Percentiles rank a stretch among this genome's conserved stretches.
These are phyloP conservation scores for Tricholoma sp. DNA, from an alignment of 768 basidiomycete species.

Conservation along the genomic window DNA sequence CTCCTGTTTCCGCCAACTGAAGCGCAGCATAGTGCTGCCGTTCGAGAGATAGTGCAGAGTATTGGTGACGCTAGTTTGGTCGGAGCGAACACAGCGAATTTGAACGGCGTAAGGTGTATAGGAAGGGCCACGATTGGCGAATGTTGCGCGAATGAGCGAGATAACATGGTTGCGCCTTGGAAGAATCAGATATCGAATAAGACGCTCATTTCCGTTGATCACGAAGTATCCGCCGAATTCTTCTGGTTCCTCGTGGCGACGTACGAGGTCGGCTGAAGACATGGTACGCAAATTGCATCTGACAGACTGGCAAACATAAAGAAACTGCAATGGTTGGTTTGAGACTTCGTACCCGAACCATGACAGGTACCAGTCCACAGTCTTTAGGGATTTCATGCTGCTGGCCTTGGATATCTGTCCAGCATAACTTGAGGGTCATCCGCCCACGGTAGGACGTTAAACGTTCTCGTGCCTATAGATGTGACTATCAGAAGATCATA, in stretches of 20 bases:
- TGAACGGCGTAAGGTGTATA: slow-evolving; percentile 94
- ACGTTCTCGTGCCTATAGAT: slow-evolving; percentile 80
- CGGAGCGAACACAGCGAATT: slow-evolving; percentile 90
- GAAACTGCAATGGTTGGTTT: not conserved
- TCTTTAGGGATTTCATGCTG: slow-evolving; percentile 71
- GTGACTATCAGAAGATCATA: slow-evolving; percentile 6
- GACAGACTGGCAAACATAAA: slow-evolving; percentile 53
- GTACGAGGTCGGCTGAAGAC: slow-evolving; percentile 82
- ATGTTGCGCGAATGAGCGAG: slow-evolving; percentile 86
- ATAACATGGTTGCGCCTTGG: slow-evolving; percentile 95
- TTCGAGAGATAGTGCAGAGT: slow-evolving; percentile 97
- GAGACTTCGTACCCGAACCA: slow-evolving; percentile 79
- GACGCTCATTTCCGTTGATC: slow-evolving; percentile 97
- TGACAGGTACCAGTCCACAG: slow-evolving; percentile 91
- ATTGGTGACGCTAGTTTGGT: slow-evolving; percentile 92
- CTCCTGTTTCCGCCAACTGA: slow-evolving; percentile 97
- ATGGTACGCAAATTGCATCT: slow-evolving; percentile 88
- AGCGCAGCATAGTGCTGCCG: slow-evolving; percentile 94
- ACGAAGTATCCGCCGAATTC: slow-evolving; percentile 99
- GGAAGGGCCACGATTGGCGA: slow-evolving; percentile 87
- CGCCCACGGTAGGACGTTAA: slow-evolving; percentile 87
- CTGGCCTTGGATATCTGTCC: slow-evolving; percentile 72
- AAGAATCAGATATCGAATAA: slow-evolving; percentile 95
- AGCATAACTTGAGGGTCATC: slow-evolving; percentile 83
- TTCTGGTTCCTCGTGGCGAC: slow-evolving; percentile 92